phyloP scores from a whole-genome alignment of 2,329 filamentous ascomycete species.

The Fusarium sp. region DNA sequence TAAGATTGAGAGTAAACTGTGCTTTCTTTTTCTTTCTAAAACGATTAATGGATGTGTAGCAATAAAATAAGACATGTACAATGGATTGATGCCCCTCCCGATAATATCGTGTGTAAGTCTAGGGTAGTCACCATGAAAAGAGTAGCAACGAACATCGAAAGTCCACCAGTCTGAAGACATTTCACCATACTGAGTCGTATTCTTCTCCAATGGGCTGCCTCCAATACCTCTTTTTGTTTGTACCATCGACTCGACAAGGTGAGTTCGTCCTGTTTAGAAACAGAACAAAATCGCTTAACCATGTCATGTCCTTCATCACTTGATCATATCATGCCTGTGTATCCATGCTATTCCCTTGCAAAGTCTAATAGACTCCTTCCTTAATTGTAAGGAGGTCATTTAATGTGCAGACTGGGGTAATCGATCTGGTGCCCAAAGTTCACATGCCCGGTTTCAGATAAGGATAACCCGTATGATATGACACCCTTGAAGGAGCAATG shows the following conservation, averaged over 20 bases:
- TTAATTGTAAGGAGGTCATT: not conserved
- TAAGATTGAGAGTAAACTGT: no score
- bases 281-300: not conserved
- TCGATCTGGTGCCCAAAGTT: not conserved
- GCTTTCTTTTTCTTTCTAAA: no score
- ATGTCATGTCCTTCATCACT: not conserved
- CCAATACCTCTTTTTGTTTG: not conserved
- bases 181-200: not conserved
- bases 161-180: not conserved
- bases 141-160: not conserved
- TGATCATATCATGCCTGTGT: not conserved
- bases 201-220: not conserved
- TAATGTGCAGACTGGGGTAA: not conserved
- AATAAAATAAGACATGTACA: not conserved
- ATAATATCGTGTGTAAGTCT: not conserved
- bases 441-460: slow-evolving; percentile 13
- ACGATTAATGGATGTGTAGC: rapidly evolving
- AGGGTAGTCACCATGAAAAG: not conserved
- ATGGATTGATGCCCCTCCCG: not conserved
- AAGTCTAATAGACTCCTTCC: not conserved
- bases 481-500: not conserved
- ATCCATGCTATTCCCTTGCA: not conserved
- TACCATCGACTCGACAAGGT: not conserved
- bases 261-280: not conserved
- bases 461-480: not conserved